These are phyloP conservation scores for Moesziomyces antarcticus DNA, from an alignment of 1,284 basidiomycete genomes.

Conservation along the genomic window DNA sequence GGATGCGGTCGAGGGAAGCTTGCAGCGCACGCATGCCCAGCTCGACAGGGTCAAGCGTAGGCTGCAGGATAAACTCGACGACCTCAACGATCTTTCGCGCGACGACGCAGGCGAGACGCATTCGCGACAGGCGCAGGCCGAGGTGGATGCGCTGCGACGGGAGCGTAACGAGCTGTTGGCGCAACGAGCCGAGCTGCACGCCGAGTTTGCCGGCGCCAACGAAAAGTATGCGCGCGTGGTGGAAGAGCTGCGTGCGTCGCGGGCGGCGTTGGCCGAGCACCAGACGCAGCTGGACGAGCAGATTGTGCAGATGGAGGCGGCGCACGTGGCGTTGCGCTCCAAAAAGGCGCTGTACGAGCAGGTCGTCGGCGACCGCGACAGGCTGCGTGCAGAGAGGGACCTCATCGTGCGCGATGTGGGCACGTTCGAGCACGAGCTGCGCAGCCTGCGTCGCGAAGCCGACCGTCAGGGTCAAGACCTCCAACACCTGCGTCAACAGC, in stretches of 20 bases:
- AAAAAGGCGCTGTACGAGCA: constrained; percentile 38
- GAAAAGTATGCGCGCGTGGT: constrained; percentile 40
- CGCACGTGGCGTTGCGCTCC: constrained; percentile 38
- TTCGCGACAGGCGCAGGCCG: constrained; percentile 18
- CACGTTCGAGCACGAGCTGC: constrained; percentile 49
- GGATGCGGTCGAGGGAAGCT: constrained; percentile 34
- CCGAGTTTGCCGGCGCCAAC: constrained; percentile 34
- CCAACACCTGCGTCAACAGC: constrained; percentile 35
- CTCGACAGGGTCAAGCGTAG: constrained; percentile 40
- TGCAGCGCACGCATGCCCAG: constrained; percentile 36
- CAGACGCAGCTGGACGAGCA: constrained; percentile 57
- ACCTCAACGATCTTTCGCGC: constrained; percentile 33
- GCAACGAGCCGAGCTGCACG: constrained; percentile 43
- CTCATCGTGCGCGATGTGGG: constrained; percentile 52
- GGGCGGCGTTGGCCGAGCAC: constrained; percentile 43
- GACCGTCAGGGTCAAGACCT: constrained; percentile 52
- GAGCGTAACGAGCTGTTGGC: constrained; percentile 45
- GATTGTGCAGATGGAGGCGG: constrained; percentile 48
- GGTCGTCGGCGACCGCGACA: constrained; percentile 46
- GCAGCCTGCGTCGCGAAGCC: constrained; percentile 39
- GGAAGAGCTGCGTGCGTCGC: constrained; percentile 35
- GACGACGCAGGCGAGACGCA: constrained; percentile 30
- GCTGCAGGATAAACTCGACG: constrained; percentile 45
- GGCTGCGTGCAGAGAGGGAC: constrained; percentile 41
- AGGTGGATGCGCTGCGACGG: constrained; percentile 40